Percentiles rank a stretch among this genome's conserved stretches.
phyloP scores from a whole-genome alignment of 306 rosid species.

The Luffa acutangula region DNA sequence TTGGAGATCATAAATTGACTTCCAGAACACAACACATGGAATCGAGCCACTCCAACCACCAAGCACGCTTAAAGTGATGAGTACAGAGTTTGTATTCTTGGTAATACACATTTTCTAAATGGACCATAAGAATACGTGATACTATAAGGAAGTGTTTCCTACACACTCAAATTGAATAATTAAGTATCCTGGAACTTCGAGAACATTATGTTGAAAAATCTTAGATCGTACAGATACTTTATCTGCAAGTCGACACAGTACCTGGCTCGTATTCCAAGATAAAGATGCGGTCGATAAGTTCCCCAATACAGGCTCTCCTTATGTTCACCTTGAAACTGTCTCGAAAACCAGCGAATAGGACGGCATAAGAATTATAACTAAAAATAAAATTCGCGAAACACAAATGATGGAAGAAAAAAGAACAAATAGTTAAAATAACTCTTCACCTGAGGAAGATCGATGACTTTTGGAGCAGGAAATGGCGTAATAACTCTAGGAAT shows the following conservation, averaged over 20 bases:
- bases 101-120: not conserved
- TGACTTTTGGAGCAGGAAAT: conserved; percentile 71
- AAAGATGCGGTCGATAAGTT: conserved; percentile 86
- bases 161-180: not conserved
- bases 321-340: conserved; percentile 90
- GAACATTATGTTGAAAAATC: not conserved
- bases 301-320: conserved; percentile 97
- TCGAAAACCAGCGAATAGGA: conserved; percentile 6
- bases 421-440: not conserved
- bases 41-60: not conserved
- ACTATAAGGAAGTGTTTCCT: not conserved
- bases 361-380: not conserved
- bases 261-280: conserved; percentile 93
- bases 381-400: not conserved
- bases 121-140: not conserved
- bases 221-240: not conserved
- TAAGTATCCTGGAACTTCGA: not conserved
- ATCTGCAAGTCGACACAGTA: conserved; percentile 9
- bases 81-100: not conserved
- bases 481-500: conserved; percentile 58
- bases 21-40: not conserved
- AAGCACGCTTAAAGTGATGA: not conserved
- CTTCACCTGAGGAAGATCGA: conserved; percentile 84
- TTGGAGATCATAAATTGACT: not conserved
- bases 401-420: not conserved